Conservation (phyloP, 805 yeast species). For the Kazachstania taianensis region DNA sequence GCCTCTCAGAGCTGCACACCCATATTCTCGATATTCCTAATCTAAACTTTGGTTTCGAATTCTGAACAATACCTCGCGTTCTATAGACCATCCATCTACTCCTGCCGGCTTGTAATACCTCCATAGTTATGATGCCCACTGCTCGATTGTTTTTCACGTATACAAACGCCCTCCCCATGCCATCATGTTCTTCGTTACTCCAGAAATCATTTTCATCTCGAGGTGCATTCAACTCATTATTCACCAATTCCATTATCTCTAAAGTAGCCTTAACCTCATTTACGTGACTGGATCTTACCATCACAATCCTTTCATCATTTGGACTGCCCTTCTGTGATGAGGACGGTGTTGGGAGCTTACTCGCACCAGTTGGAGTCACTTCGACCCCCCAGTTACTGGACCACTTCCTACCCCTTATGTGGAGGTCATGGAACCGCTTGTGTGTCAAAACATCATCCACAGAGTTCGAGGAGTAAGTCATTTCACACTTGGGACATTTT, state of each 20-base stretch:
- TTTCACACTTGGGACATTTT: constrained; percentile 22
- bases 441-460: constrained; percentile 30
- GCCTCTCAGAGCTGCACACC: constrained; percentile 36
- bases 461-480: constrained; percentile 18
- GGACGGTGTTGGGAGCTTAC: constrained; percentile 9
- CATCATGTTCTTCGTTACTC: constrained; percentile 14
- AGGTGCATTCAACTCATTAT: constrained; percentile 53
- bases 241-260: constrained; percentile 43
- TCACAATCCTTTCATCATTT: constrained; percentile 26
- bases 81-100: constrained; percentile 54
- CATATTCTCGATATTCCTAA: constrained; percentile 44
- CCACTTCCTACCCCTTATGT: constrained; percentile 44
- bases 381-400: constrained; percentile 28
- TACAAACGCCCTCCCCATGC: constrained; percentile 39
- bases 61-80: constrained; percentile 41
- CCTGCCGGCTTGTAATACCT: constrained; percentile 27
- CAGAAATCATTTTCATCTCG: constrained; percentile 35
- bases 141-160: constrained; percentile 38
- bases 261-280: constrained; percentile 29
- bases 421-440: constrained; percentile 39
- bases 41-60: constrained; percentile 31
- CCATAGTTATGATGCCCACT: constrained; percentile 49
- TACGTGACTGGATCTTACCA: constrained; percentile 25
- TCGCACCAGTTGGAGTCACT: constrained; percentile 5
- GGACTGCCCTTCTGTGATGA: constrained; percentile 4